These are phyloP conservation scores for Lactarius psammicola DNA, from an alignment of 768 basidiomycete species.

Conservation along the genomic window DNA sequence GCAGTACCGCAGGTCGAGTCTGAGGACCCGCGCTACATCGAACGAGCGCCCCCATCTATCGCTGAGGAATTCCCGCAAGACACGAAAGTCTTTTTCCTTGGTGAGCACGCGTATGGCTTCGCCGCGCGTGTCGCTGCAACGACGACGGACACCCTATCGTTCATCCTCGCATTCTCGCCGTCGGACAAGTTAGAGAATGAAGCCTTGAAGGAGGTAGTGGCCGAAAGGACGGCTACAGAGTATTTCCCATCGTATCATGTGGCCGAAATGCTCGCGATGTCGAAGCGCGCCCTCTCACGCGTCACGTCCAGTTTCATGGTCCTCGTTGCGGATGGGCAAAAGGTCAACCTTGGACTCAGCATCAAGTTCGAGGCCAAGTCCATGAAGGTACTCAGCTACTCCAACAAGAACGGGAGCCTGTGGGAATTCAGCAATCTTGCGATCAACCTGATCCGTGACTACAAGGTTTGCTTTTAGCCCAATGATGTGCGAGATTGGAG, in stretches of 20 bases:
- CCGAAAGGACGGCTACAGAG: constrained; percentile 43
- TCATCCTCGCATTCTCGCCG: constrained; percentile 90
- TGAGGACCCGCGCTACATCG: constrained; percentile 86
- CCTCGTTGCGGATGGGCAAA: constrained; percentile 66
- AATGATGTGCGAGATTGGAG: neutral
- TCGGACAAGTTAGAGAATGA: constrained; percentile 78
- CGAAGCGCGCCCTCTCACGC: constrained; percentile 77
- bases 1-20: constrained; percentile 73
- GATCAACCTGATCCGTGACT: constrained; percentile 74
- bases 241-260: constrained; percentile 83
- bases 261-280: constrained; percentile 69
- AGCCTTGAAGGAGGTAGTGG: constrained; percentile 70
- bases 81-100: constrained; percentile 93
- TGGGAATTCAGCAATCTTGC: constrained; percentile 97
- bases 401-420: constrained; percentile 72
- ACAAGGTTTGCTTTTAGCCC: constrained; percentile 55
- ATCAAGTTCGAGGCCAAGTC: constrained; percentile 96
- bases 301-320: constrained; percentile 96
- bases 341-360: constrained; percentile 88
- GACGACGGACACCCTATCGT: constrained; percentile 65
- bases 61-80: constrained; percentile 88
- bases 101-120: constrained; percentile 92
- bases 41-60: constrained; percentile 77
- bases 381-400: constrained; percentile 91
- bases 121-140: constrained; percentile 86